phyloP scores from a whole-genome alignment of 257 asterid genomes.

The Ilex asprella region DNA sequence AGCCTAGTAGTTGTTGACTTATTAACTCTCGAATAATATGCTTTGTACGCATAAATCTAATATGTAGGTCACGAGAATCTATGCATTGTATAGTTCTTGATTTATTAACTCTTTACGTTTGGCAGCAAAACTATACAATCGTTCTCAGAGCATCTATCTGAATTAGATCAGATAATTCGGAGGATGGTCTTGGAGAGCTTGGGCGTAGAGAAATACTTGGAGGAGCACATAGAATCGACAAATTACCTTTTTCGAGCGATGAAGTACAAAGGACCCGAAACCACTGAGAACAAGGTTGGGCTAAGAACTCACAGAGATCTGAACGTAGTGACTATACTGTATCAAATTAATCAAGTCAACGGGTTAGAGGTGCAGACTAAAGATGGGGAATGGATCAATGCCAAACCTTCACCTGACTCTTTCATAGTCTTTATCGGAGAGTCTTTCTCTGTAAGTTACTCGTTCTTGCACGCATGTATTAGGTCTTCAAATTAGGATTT shows the following conservation, averaged over 20 bases:
- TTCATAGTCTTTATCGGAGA: constrained; percentile 50
- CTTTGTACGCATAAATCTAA: no score
- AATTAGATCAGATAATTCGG: constrained; percentile 36
- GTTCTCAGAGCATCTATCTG: constrained; percentile 26
- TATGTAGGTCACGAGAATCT: not conserved
- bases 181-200: constrained; percentile 42
- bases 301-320: constrained; percentile 42
- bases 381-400: constrained; percentile 46
- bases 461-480: no score
- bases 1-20: no score
- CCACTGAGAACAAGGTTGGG: constrained; percentile 27
- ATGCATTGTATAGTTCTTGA: not conserved
- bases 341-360: constrained; percentile 20
- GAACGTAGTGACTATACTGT: constrained; percentile 36
- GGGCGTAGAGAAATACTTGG: constrained; percentile 34
- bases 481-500: no score
- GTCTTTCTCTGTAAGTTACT: constrained; percentile 30
- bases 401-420: constrained; percentile 27
- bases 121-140: constrained; percentile 28
- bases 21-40: no score
- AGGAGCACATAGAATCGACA: constrained; percentile 43
- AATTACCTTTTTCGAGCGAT: constrained; percentile 37
- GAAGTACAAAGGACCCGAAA: constrained; percentile 42
- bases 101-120: not conserved
- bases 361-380: constrained; percentile 38